Evolutionary conservation across 192 early-diverging fungal genomes (phyloP).

Genomic region (Coemansia sp.): DNA sequence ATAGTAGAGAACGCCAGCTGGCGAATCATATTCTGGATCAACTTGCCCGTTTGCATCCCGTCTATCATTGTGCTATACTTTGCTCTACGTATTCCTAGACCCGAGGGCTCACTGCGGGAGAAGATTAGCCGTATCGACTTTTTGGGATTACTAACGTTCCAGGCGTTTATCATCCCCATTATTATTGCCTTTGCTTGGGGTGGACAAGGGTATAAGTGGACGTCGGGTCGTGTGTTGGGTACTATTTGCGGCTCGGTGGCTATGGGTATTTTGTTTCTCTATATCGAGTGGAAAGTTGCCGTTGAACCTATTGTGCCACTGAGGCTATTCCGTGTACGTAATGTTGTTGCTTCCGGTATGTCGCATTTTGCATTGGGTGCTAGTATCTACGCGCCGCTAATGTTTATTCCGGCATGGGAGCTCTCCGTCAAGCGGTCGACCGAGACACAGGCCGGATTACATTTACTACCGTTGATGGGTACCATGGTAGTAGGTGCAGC

Average conservation of each 20-base stretch:
- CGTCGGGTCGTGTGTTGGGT: slow-evolving; percentile 62
- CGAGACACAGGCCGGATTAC: slow-evolving; percentile 73
- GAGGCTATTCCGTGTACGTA: slow-evolving; percentile 44
- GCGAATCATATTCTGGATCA: slow-evolving; percentile 67
- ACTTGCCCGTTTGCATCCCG: slow-evolving; percentile 55
- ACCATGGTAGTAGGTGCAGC: slow-evolving; percentile 68
- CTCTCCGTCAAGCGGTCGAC: slow-evolving; percentile 54
- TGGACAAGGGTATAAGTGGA: slow-evolving; percentile 77
- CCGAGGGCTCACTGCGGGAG: slow-evolving; percentile 27
- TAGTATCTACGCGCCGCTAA: slow-evolving; percentile 65
- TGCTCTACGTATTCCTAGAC: slow-evolving; percentile 51
- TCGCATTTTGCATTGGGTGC: slow-evolving; percentile 41
- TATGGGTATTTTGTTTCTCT: slow-evolving; percentile 50
- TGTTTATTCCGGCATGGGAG: slow-evolving; percentile 68
- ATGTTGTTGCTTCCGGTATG: slow-evolving; percentile 53
- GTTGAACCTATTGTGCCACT: slow-evolving; percentile 66
- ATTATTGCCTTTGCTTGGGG: slow-evolving; percentile 80
- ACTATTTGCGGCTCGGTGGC: slow-evolving; percentile 53
- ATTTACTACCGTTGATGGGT: slow-evolving; percentile 75
- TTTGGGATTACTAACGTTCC: slow-evolving; percentile 61
- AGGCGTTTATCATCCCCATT: slow-evolving; percentile 63
- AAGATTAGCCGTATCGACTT: slow-evolving; percentile 72
- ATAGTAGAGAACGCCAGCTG: slow-evolving; percentile 60
- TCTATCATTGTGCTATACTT: slow-evolving; percentile 49
- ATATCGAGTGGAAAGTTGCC: slow-evolving; percentile 65